A percentile compares a stretch with the other conserved stretches of the same genome.
phyloP scores from a whole-genome alignment of 2,329 filamentous ascomycete genomes.

The Trichoderma sp. region DNA sequence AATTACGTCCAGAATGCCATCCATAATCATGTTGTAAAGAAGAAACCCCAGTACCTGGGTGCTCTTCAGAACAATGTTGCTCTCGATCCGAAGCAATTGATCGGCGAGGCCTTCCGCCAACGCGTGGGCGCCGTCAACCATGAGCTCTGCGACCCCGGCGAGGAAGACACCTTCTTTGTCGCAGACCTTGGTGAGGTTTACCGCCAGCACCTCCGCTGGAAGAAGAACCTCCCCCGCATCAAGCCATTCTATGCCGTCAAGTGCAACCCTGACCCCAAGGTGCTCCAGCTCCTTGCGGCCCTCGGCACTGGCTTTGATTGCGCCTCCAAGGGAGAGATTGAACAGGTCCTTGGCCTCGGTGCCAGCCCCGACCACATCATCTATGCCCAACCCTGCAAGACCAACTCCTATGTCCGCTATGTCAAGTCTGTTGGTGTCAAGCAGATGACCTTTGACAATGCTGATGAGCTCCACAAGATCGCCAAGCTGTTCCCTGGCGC shows the following conservation, averaged over 20 bases:
- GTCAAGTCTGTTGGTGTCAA: conserved; percentile 83
- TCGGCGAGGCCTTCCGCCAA: conserved; percentile 83
- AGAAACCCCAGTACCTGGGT: conserved; percentile 48
- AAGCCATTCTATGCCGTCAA: conserved; percentile 99
- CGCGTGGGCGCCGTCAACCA: conserved; percentile 84
- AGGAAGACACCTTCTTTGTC: conserved; percentile 98
- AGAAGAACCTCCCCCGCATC: conserved; percentile 87
- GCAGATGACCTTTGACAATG: conserved; percentile 99
- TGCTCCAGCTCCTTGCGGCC: conserved; percentile 83
- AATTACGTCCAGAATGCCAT: conserved; percentile 55
- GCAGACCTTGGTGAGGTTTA: conserved; percentile 98
- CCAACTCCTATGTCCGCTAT: conserved; percentile 94
- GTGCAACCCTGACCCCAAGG: conserved; percentile 92
- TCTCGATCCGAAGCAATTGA: conserved; percentile 72
- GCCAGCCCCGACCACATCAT: conserved; percentile 90
- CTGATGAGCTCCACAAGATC: conserved; percentile 97
- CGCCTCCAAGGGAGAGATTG: conserved; percentile 96
- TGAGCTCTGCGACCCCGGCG: conserved; percentile 85
- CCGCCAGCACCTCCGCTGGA: conserved; percentile 98
- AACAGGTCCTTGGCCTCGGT: conserved; percentile 82
- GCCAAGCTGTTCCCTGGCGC: conserved; percentile 87
- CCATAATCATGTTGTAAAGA: conserved; percentile 53
- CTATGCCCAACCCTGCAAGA: conserved; percentile 99
- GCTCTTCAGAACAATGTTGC: conserved; percentile 47
- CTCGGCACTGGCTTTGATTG: conserved; percentile 97